These are phyloP conservation scores for Teratosphaeriaceae sp. DNA, from an alignment of 2,329 filamentous ascomycete species.

Conservation along the genomic window DNA sequence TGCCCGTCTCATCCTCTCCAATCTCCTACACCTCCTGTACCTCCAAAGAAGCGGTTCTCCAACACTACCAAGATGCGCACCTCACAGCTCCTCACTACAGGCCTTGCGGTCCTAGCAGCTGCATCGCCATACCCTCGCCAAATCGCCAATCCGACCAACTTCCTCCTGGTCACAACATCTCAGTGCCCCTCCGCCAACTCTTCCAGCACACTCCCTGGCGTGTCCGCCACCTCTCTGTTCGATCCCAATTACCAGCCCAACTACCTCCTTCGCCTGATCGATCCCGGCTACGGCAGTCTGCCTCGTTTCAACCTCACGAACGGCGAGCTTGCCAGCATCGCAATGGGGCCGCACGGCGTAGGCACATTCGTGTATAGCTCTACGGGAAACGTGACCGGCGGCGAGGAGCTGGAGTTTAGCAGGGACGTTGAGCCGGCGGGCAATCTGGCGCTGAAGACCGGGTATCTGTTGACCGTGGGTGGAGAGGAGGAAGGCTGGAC, in stretches of 20 bases:
- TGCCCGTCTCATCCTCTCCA: neutral
- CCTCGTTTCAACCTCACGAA: constrained; percentile 33
- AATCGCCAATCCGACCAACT: constrained; percentile 18
- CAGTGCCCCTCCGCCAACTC: constrained; percentile 21
- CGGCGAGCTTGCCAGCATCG: constrained; percentile 28
- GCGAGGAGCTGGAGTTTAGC: constrained; percentile 28
- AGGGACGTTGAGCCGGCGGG: constrained; percentile 25
- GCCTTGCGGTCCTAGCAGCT: constrained; percentile 8
- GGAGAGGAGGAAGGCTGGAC: constrained; percentile 33
- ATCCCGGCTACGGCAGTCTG: constrained; percentile 32
- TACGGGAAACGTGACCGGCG: constrained; percentile 20
- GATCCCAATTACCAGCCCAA: constrained; percentile 29
- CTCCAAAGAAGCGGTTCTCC: neutral
- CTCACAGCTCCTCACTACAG: constrained; percentile 1
- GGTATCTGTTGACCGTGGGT: constrained; percentile 33
- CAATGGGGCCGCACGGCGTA: constrained; percentile 23
- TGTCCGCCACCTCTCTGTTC: constrained; percentile 34
- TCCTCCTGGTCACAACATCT: constrained; percentile 36
- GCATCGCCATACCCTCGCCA: constrained; percentile 4
- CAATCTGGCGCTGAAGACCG: constrained; percentile 29
- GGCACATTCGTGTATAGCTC: constrained; percentile 28
- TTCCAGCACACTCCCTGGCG: constrained; percentile 28
- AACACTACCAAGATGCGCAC: constrained; percentile 7
- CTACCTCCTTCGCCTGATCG: constrained; percentile 33
- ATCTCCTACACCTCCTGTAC: neutral